Percentiles rank a stretch among this genome's conserved stretches.
Evolutionary conservation across 345 rosid genomes (phyloP).

Genomic region (Acer negundo): DNA sequence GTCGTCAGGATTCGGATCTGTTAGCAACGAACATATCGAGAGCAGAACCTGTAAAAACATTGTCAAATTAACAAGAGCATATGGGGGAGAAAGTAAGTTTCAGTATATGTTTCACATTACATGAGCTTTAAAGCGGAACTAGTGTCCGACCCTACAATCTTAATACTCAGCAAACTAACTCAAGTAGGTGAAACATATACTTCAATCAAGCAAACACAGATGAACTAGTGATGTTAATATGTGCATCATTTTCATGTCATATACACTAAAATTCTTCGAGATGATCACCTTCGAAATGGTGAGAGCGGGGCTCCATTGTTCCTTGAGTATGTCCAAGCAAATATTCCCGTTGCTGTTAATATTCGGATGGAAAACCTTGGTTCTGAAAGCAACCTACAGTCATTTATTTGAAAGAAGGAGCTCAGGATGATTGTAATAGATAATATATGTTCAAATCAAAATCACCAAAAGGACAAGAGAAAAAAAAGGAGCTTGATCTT

Average conservation of each 20-base stretch:
- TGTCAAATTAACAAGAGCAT: too few relatives aligned
- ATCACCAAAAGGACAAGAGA: background rate
- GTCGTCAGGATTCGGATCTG: conserved; percentile 67
- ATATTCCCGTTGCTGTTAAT: conserved; percentile 64
- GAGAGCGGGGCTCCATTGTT: conserved; percentile 79
- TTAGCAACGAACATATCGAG: conserved; percentile 70
- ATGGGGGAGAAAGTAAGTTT: too few relatives aligned
- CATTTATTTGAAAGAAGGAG: conserved; percentile 10
- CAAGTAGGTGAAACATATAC: background rate
- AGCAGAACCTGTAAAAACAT: conserved; percentile 46
- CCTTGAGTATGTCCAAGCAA: conserved; percentile 66
- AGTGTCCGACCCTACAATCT: background rate
- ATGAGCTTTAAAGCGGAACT: background rate
- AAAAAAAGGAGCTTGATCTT: background rate
- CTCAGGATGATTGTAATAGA: background rate
- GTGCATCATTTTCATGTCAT: background rate
- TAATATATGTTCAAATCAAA: background rate
- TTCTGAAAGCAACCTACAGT: conserved; percentile 57
- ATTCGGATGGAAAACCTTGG: conserved; percentile 71
- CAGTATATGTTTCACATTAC: background rate
- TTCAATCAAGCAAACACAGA: background rate
- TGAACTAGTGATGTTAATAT: background rate
- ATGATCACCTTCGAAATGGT: conserved; percentile 59
- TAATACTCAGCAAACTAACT: background rate
- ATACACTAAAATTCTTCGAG: background rate